These are phyloP conservation scores for Tremellales sp. DNA, from an alignment of 1,284 basidiomycete genomes.

Conservation along the genomic window DNA sequence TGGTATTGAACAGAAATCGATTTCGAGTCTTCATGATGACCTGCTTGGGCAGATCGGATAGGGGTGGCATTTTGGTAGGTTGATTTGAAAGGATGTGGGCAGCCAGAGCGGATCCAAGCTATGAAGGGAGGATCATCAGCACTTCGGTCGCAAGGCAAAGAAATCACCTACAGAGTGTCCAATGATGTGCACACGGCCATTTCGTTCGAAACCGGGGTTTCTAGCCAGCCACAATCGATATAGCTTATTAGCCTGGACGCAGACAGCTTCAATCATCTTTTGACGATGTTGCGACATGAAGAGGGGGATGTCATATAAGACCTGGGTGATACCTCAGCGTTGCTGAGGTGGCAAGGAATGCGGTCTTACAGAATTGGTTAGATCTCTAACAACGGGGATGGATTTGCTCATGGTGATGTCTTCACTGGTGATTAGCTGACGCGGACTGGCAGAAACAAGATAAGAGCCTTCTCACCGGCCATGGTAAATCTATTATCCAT, in stretches of 20 bases:
- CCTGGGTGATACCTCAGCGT: conserved; percentile 25
- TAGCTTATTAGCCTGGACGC: conserved; percentile 48
- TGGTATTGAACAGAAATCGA: conserved; percentile 53
- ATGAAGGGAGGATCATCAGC: background rate
- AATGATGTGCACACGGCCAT: conserved; percentile 51
- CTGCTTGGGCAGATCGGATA: conserved; percentile 46
- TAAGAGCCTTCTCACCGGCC: conserved; percentile 30
- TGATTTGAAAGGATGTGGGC: conserved; percentile 56
- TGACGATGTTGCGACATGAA: conserved; percentile 53
- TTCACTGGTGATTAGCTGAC: conserved; percentile 6
- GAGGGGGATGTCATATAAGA: conserved; percentile 52
- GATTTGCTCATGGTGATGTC: conserved; percentile 53
- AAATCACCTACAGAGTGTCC: conserved; percentile 44
- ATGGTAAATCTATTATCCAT: conserved; percentile 53
- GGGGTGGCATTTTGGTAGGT: conserved; percentile 51
- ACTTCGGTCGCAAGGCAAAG: background rate
- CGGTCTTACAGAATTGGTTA: conserved; percentile 50
- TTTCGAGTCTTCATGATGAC: conserved; percentile 36
- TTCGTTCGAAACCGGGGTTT: conserved; percentile 52
- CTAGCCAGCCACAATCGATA: conserved; percentile 56
- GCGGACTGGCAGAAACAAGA: conserved; percentile 6
- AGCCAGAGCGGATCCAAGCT: conserved; percentile 55
- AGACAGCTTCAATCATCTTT: conserved; percentile 55
- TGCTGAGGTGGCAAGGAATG: conserved; percentile 16
- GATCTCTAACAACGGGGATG: conserved; percentile 52